Percentiles rank a stretch among this genome's conserved stretches.
Evolutionary conservation across 768 basidiomycete genomes (phyloP).

Genomic region (Termitomyces sp.): DNA sequence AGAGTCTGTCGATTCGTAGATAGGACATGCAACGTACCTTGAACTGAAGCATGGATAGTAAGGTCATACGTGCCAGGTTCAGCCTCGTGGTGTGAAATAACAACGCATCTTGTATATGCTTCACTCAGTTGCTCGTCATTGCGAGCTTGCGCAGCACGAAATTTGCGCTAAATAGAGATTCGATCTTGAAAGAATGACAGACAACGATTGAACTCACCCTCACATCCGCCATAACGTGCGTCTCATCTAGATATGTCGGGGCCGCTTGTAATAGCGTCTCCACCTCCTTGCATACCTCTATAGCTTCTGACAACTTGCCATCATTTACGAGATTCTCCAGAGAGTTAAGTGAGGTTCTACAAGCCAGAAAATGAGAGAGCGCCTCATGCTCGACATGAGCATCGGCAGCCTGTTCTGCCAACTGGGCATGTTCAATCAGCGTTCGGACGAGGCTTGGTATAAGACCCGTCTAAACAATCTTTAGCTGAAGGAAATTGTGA

Average conservation of each 20-base stretch:
- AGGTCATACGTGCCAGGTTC: constrained; percentile 36
- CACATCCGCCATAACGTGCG: constrained; percentile 49
- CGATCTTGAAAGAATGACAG: background rate
- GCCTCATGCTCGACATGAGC: constrained; percentile 44
- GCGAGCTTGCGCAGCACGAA: constrained; percentile 49
- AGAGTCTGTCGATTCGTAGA: background rate
- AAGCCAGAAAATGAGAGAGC: constrained; percentile 50
- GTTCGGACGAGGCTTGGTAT: constrained; percentile 51
- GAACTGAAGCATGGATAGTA: constrained; percentile 45
- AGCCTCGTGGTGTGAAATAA: constrained; percentile 37
- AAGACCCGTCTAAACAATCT: constrained; percentile 53
- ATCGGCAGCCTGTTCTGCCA: constrained; percentile 61
- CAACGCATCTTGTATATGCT: constrained; percentile 56
- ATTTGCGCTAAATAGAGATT: constrained; percentile 38
- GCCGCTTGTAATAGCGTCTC: constrained; percentile 38
- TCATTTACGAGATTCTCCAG: constrained; percentile 42
- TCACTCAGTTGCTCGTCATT: constrained; percentile 70
- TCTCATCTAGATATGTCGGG: constrained; percentile 45
- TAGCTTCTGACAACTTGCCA: constrained; percentile 64
- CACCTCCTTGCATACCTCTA: constrained; percentile 35
- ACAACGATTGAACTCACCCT: constrained; percentile 41
- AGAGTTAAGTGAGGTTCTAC: constrained; percentile 38
- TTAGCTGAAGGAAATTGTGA: background rate
- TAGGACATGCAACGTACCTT: constrained; percentile 22
- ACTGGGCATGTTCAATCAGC: constrained; percentile 52